A percentile compares a stretch with the other conserved stretches of the same genome.
Conservation (phyloP, 2,329 filamentous ascomycete species). For the Periglandula ipomoeae region DNA sequence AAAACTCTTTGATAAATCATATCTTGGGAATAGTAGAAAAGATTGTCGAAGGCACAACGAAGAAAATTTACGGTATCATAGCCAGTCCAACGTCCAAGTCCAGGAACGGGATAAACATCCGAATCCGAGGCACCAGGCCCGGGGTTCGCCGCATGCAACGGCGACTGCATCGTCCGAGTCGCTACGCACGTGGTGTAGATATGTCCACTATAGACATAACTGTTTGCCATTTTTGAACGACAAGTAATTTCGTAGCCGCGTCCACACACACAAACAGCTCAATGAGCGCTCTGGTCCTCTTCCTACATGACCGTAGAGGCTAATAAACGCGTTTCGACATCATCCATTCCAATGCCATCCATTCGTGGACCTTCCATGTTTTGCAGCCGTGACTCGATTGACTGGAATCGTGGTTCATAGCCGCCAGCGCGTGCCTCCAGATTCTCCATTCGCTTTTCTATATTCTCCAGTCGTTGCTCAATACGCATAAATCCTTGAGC, state of each 20-base stretch:
- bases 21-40: not conserved
- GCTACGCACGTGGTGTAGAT: no score
- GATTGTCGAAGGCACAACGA: not conserved
- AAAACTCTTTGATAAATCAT: slow-evolving; percentile 2
- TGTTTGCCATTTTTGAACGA: not conserved
- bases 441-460: slow-evolving; percentile 46
- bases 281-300: slow-evolving; percentile 3
- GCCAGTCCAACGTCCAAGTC: not conserved
- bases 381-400: slow-evolving; percentile 32
- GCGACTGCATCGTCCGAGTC: no score
- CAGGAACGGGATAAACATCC: not conserved
- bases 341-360: slow-evolving; percentile 35
- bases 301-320: slow-evolving; percentile 35
- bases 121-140: not conserved
- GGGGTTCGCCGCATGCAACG: no score
- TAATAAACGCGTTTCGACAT: slow-evolving; percentile 34
- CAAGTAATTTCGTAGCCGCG: not conserved
- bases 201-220: not conserved
- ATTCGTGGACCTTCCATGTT: slow-evolving; percentile 32
- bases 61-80: not conserved
- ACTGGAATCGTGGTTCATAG: slow-evolving; percentile 36
- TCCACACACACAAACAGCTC: not conserved
- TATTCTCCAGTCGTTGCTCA: slow-evolving; percentile 38
- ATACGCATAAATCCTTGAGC: slow-evolving; percentile 42
- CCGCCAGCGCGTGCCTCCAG: slow-evolving; percentile 36